Evolutionary conservation across 306 rosid species (phyloP).

Genomic region (Rosa lucieae): DNA sequence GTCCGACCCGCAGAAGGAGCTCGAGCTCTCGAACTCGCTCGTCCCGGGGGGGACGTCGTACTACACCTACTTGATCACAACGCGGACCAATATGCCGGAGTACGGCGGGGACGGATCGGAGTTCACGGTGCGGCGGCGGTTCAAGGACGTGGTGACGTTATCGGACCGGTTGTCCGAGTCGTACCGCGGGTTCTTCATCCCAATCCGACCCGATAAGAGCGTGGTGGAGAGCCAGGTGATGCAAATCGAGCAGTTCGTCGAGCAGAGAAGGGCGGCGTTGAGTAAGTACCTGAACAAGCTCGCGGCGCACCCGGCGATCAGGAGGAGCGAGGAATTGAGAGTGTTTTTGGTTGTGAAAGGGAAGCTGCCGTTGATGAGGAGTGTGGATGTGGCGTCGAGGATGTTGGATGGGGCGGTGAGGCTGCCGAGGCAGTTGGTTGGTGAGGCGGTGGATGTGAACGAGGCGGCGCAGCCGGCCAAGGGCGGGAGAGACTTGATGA

Average conservation of each 20-base stretch:
- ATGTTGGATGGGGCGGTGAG: slow-evolving; percentile 40
- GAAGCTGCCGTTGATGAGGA: slow-evolving; percentile 32
- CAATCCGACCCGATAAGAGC: slow-evolving; percentile 47
- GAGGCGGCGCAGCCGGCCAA: slow-evolving; percentile 35
- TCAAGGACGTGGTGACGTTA: slow-evolving; percentile 50
- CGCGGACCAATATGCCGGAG: slow-evolving; percentile 36
- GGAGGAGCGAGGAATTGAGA: slow-evolving; percentile 39
- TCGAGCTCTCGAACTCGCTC: slow-evolving; percentile 35
- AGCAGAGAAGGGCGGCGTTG: slow-evolving; percentile 43
- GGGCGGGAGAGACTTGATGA: slow-evolving; percentile 44
- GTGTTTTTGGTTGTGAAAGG: slow-evolving; percentile 33
- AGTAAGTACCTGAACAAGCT: slow-evolving; percentile 42
- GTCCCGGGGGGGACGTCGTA: slow-evolving; percentile 41
- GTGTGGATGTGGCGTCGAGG: slow-evolving; percentile 34
- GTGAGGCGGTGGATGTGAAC: slow-evolving; percentile 22
- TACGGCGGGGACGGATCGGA: slow-evolving; percentile 46
- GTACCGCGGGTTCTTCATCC: slow-evolving; percentile 41
- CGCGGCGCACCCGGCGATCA: slow-evolving; percentile 40
- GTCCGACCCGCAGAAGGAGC: slow-evolving; percentile 45
- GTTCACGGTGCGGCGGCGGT: slow-evolving; percentile 45
- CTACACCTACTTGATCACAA: slow-evolving; percentile 42
- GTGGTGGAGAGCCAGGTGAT: slow-evolving; percentile 47
- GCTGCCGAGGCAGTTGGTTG: slow-evolving; percentile 36
- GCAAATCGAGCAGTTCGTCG: slow-evolving; percentile 45
- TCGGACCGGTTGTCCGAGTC: slow-evolving; percentile 43